phyloP scores from a whole-genome alignment of 2,329 filamentous ascomycete genomes.

The Penicillium sp. region DNA sequence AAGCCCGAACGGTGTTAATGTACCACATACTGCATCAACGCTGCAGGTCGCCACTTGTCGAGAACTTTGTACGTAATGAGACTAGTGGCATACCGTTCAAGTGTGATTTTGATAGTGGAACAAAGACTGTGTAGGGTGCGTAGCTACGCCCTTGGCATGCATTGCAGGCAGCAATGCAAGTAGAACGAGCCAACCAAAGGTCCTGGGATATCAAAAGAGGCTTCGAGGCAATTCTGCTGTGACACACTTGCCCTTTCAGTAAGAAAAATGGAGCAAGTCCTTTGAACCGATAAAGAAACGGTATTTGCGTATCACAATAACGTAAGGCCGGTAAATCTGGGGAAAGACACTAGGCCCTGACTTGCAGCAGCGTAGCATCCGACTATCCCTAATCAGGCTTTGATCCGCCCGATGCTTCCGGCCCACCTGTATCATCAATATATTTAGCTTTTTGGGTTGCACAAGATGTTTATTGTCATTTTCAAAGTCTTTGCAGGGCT shows the following conservation, averaged over 20 bases:
- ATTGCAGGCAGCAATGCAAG: not conserved
- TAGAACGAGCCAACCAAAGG: not conserved
- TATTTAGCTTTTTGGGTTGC: not conserved
- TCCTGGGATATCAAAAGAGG: not conserved
- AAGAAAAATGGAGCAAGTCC: not conserved
- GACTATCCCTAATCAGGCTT: constrained; percentile 4
- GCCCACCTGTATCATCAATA: not conserved
- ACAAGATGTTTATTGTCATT: not conserved
- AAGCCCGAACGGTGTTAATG: not conserved
- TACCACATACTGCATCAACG: constrained; percentile 2
- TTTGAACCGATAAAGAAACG: not conserved
- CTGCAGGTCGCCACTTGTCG: not conserved
- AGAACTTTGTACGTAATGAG: constrained; percentile 1
- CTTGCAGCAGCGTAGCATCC: constrained; percentile 8
- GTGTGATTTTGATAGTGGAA: not conserved
- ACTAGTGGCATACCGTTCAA: not conserved
- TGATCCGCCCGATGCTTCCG: constrained; percentile 1
- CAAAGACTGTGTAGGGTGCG: not conserved
- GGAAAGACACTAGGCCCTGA: constrained; percentile 6
- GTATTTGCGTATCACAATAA: constrained; percentile 1
- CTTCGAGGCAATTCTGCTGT: not conserved
- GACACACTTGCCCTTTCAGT: not conserved
- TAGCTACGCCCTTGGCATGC: not conserved
- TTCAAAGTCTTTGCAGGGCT: not conserved
- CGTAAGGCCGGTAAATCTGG: constrained; percentile 7